A percentile compares a stretch with the other conserved stretches of the same genome.
These are phyloP conservation scores for Colletotrichum cordylinicola DNA, from an alignment of 2,329 filamentous ascomycete species.

Conservation along the genomic window DNA sequence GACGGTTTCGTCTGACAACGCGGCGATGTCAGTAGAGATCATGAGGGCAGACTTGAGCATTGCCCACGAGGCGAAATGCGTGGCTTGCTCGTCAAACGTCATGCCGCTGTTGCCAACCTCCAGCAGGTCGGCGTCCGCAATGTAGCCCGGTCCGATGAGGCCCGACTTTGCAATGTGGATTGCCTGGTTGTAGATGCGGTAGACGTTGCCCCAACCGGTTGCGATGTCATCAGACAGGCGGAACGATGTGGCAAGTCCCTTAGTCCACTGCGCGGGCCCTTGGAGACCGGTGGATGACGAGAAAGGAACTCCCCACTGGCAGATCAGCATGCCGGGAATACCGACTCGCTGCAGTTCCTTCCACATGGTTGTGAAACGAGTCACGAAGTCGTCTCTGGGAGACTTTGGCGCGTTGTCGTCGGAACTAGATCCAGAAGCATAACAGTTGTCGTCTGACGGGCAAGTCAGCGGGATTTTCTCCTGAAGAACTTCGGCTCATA, in stretches of 20 bases:
- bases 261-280: neutral
- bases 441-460: neutral
- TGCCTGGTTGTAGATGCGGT: neutral
- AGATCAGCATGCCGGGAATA: neutral
- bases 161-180: neutral
- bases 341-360: neutral
- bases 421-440: neutral
- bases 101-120: neutral
- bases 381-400: neutral
- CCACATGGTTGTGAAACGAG: neutral
- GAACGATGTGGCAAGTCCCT: neutral
- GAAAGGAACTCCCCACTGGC: neutral
- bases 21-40: neutral
- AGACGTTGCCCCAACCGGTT: neutral
- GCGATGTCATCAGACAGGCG: neutral
- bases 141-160: neutral
- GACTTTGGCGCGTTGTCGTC: neutral
- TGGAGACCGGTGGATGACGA: neutral
- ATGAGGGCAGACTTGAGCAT: neutral
- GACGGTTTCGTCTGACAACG: neutral
- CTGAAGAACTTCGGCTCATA: accelerated
- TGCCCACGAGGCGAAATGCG: neutral
- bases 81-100: neutral
- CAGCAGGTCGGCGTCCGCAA: neutral
- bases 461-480: neutral